phyloP scores from a whole-genome alignment of 257 asterid species.

The Gentiana straminea region DNA sequence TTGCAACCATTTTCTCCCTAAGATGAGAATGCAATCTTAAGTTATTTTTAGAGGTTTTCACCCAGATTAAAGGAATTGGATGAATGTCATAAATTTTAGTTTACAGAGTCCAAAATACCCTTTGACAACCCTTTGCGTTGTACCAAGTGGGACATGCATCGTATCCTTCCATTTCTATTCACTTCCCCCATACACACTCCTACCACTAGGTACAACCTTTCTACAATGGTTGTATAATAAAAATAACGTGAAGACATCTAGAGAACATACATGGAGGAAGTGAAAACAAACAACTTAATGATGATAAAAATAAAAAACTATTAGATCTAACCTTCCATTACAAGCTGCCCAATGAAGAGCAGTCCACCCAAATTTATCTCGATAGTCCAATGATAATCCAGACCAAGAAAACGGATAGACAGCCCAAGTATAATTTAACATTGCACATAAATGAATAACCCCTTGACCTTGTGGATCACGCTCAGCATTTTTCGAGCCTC shows the following conservation, averaged over 20 bases:
- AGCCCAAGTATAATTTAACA: conserved; percentile 91
- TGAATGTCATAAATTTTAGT: no score
- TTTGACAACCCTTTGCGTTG: no score
- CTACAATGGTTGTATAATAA: no score
- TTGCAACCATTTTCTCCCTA: conserved; percentile 93
- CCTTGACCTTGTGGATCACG: conserved; percentile 91
- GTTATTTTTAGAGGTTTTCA: not conserved
- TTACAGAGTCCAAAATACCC: no score
- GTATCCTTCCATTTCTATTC: no score
- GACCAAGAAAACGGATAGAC: conserved; percentile 69
- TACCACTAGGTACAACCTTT: no score
- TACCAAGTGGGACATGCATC: no score
- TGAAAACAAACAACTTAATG: not conserved
- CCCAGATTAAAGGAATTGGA: no score
- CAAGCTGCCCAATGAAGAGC: conserved; percentile 98
- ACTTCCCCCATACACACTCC: no score
- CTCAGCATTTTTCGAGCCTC: conserved; percentile 51
- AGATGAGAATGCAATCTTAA: conserved; percentile 16
- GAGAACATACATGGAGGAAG: not conserved
- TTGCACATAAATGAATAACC: conserved; percentile 88
- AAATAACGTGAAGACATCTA: not conserved
- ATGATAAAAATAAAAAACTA: not conserved
- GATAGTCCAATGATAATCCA: conserved; percentile 78
- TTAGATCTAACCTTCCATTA: conserved; percentile 60
- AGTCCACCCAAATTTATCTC: conserved; percentile 95